Percentiles rank a stretch among this genome's conserved stretches.
phyloP scores from a whole-genome alignment of 345 rosid species.

The Gossypium longicalyx region DNA sequence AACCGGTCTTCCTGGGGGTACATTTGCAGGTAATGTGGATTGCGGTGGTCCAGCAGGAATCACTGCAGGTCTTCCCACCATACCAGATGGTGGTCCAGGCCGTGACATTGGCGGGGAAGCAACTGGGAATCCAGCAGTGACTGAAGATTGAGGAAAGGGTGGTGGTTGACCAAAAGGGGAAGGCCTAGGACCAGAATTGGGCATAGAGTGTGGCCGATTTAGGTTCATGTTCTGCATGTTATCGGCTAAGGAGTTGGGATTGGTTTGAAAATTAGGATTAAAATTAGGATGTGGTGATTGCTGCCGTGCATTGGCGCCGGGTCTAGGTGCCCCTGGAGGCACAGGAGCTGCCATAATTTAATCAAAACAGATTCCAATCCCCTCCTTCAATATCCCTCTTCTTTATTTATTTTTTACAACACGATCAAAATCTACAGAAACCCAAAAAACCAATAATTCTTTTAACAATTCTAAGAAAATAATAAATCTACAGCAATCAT shows the following conservation, averaged over 20 bases:
- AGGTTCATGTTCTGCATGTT: constrained; percentile 66
- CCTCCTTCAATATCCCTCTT: constrained; percentile 8
- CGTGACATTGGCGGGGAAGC: constrained; percentile 38
- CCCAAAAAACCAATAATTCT: neutral
- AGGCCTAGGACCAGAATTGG: constrained; percentile 56
- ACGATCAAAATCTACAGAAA: constrained; percentile 16
- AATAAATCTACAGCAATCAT: neutral
- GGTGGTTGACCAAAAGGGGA: constrained; percentile 64
- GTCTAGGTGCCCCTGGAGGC: constrained; percentile 94
- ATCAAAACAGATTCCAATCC: constrained; percentile 22
- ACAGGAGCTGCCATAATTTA: constrained; percentile 64
- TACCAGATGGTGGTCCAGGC: constrained; percentile 51
- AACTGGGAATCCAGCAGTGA: constrained; percentile 35
- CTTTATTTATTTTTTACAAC: neutral
- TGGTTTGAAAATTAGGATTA: constrained; percentile 43
- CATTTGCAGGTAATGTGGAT: constrained; percentile 36
- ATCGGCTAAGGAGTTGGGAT: constrained; percentile 42
- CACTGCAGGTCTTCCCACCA: constrained; percentile 39
- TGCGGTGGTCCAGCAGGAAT: constrained; percentile 45
- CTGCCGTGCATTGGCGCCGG: constrained; percentile 32
- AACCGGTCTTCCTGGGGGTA: constrained; percentile 48
- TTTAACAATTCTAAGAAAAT: neutral
- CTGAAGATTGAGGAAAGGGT: constrained; percentile 42
- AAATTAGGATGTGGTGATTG: constrained; percentile 39
- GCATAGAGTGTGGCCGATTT: constrained; percentile 41